phyloP scores from a whole-genome alignment of 345 rosid genomes.

The Eucalyptus leucophloia region DNA sequence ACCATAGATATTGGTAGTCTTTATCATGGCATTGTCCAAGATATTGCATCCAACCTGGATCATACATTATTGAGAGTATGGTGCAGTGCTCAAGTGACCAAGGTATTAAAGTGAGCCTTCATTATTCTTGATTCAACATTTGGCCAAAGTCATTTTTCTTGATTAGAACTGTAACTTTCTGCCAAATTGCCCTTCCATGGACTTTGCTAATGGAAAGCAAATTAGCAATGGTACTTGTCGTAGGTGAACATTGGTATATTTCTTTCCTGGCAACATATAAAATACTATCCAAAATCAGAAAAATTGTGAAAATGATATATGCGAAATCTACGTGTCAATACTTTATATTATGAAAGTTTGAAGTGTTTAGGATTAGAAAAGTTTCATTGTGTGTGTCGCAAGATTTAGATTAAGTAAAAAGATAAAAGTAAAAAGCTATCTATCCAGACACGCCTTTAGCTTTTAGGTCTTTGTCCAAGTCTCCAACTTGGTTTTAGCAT shows the following conservation, averaged over 20 bases:
- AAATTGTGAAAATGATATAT: neutral
- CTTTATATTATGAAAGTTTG: neutral
- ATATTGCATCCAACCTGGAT: neutral
- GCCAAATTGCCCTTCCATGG: neutral
- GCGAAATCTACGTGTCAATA: neutral
- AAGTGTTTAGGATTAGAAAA: neutral
- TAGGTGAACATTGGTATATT: neutral
- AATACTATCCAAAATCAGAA: neutral
- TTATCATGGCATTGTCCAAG: neutral
- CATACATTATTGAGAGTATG: neutral
- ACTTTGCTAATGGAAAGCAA: neutral
- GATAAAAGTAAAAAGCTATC: neutral
- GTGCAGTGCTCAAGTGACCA: neutral
- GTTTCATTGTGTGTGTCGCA: neutral
- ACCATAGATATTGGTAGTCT: neutral
- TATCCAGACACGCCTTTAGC: neutral
- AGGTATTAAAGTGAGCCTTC: neutral
- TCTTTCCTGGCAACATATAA: neutral
- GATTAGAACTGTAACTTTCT: neutral
- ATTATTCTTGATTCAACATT: neutral
- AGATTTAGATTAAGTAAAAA: neutral
- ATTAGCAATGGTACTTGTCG: neutral
- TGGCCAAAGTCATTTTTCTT: neutral
- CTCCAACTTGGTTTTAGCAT: neutral
- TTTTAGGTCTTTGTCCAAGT: neutral